phyloP scores from a whole-genome alignment of 2,329 filamentous ascomycete genomes.

The Ploettnerulaceae sp. region DNA sequence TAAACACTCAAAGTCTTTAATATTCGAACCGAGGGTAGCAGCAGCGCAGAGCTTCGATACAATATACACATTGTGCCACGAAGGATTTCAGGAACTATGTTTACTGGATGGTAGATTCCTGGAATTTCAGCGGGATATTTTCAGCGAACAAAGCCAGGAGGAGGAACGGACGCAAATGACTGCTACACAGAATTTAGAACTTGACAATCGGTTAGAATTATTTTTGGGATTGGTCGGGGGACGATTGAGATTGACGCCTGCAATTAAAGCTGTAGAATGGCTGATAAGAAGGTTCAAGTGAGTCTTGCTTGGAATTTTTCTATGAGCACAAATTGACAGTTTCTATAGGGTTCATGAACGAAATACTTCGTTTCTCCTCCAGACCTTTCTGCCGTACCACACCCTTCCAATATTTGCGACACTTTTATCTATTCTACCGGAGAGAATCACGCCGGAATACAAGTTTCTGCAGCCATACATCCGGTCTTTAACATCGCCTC shows the following conservation, averaged over 20 bases:
- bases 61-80: conserved; percentile 78
- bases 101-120: conserved; percentile 75
- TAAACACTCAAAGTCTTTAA: conserved; percentile 87
- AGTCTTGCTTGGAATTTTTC: conserved; percentile 22
- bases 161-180: conserved; percentile 87
- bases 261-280: conserved; percentile 92
- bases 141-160: conserved; percentile 87
- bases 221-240: conserved; percentile 79
- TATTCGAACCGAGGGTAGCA: conserved; percentile 84
- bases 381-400: conserved; percentile 92
- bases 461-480: conserved; percentile 85
- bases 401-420: conserved; percentile 79
- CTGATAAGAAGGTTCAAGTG: conserved; percentile 85
- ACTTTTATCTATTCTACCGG: conserved; percentile 79
- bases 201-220: conserved; percentile 71
- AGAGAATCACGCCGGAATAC: conserved; percentile 68
- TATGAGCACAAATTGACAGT: conserved; percentile 6
- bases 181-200: conserved; percentile 70
- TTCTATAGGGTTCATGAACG: conserved; percentile 75
- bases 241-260: conserved; percentile 76
- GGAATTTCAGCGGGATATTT: conserved; percentile 71
- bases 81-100: conserved; percentile 90
- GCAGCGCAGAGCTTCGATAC: conserved; percentile 86
- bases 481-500: conserved; percentile 67
- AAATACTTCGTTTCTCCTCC: conserved; percentile 72